Base-by-base conservation (phyloP, 2,329 filamentous ascomycete genomes). In the Sclerotinia subarctica region DNA sequence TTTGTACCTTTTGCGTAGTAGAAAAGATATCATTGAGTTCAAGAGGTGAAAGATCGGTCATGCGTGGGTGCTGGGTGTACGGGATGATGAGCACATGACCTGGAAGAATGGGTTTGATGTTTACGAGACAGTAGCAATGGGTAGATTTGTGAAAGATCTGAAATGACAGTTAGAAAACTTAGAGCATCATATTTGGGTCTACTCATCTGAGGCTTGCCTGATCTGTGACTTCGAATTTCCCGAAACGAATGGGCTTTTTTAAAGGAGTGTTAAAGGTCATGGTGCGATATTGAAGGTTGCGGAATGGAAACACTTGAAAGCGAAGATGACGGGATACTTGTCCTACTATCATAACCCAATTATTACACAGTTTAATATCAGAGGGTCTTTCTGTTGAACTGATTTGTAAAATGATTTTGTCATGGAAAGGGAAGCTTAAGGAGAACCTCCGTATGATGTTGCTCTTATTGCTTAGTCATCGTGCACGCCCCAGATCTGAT, bases 31-130 rank as follows among this genome's bases (percentile, higher is more conserved):
- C 94, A 47, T 83, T 81, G n/a, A 79, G 68, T 72, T 80, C 77
- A 17, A 69, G 64, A 11, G 69, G 51, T 0, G 70, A 74, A 52
- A 77, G 74, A 64, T 76, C 74, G 11, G 74, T 76, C 67, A 98
- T 85, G 62, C 92, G 91, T 59, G 84, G 86, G 73, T 93, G 90
- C 38, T 82, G 80, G 46, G 84, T 84, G 26, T 87, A 85, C 0
- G 95, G 93, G 72, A 91, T 97, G 70, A 99, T 86, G 44, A 99
- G 90, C 70, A 98, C 90, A 81, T 99, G 95, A 68, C 95, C 95
- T 0, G 94, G 93, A 1, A 97, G 85, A 49, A 99, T 86, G 32
- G 95, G 95, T 80, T 97, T 97, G 78, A 98, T 87, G 81, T 99
- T 99, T 68, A 98, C 94, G 71, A 98, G 84, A 66, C 92, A 93